Evolutionary conservation across 305 asterid genomes (phyloP), one percentile per base, ranked within the genome.

Genomic region (Ilex paraguariensis): DNA sequence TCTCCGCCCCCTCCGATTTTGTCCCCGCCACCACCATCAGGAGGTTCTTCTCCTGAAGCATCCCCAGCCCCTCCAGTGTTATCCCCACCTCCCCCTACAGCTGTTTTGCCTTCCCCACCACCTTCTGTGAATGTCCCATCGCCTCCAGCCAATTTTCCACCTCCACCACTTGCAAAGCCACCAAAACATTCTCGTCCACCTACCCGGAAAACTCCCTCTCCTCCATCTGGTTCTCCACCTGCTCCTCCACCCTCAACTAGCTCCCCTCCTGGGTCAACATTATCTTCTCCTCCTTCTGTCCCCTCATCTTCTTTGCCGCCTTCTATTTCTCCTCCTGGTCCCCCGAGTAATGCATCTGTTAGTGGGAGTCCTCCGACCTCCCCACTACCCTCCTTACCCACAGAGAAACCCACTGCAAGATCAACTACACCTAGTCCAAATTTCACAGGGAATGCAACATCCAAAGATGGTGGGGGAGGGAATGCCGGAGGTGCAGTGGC

Each of bases 371-470:
- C 73, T 13, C 72, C 77, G 48, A 63, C 72, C 40, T 56, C 79
- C 36, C 72, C 84, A 6, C 62, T 21, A 60, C 81, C 83, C 45
- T 54, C 77, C 30, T 55, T 28, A 48, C 79, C 84, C 57, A 42
- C 78, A 6, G 89, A 77, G 74, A 87, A 84, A 71, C 97, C 93
- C 28, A 83, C 84, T 4, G 87, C 93, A 31, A 66, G 67, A 68
- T 66, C 92, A 49, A 77, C 88, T 28, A 71, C 57, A 14, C 33
- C 68, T 65, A 61, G 64, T 59, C 75, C 94, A 40, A 76, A 77
- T 70, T 40, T 65, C 33, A 72, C 83, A 48, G 70, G 84, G 16
- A 73, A 67, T 61, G 56, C 74, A 33, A 57, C 83, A 57, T 44
- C 80, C 14, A 60, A 75, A 57, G 71, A 70, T 66, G 75, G 79